These are phyloP conservation scores for Trametes cingulata DNA, from an alignment of 768 basidiomycete genomes.

Conservation along the genomic window DNA sequence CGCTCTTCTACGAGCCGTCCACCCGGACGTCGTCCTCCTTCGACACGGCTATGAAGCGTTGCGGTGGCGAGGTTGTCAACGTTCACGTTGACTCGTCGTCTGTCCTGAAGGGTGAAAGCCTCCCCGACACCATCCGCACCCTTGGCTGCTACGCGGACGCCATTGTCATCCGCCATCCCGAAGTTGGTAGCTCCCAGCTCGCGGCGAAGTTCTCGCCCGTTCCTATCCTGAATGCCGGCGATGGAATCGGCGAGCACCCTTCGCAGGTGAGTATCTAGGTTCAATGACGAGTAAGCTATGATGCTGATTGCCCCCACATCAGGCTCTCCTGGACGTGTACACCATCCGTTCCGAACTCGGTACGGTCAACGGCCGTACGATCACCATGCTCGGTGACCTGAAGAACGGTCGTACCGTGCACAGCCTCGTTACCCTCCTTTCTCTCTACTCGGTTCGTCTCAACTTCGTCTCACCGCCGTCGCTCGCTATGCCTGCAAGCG, in stretches of 20 bases:
- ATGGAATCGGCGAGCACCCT: conserved; percentile 96
- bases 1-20: conserved; percentile 94
- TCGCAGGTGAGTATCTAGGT: conserved; percentile 63
- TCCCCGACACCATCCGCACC: conserved; percentile 92
- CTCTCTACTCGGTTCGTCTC: conserved; percentile 88
- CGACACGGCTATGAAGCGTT: conserved; percentile 98
- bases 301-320: not conserved
- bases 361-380: conserved; percentile 93
- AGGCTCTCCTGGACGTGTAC: conserved; percentile 87
- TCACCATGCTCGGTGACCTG: conserved; percentile 91
- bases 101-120: conserved; percentile 89
- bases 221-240: conserved; percentile 95
- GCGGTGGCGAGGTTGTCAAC: conserved; percentile 93
- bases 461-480: conserved; percentile 93
- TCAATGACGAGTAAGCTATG: accelerated
- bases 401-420: conserved; percentile 99
- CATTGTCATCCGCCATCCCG: conserved; percentile 92
- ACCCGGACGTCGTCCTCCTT: conserved; percentile 96
- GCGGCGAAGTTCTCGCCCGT: conserved; percentile 98
- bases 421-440: conserved; percentile 89
- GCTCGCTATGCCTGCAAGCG: conserved; percentile 85
- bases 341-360: conserved; percentile 98
- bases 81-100: conserved; percentile 82
- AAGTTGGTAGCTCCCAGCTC: conserved; percentile 88
- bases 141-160: conserved; percentile 95